Percentiles rank a stretch among this genome's conserved stretches.
Evolutionary conservation across 1,284 basidiomycete genomes (phyloP).

Genomic region (Papiliotrema laurentii): DNA sequence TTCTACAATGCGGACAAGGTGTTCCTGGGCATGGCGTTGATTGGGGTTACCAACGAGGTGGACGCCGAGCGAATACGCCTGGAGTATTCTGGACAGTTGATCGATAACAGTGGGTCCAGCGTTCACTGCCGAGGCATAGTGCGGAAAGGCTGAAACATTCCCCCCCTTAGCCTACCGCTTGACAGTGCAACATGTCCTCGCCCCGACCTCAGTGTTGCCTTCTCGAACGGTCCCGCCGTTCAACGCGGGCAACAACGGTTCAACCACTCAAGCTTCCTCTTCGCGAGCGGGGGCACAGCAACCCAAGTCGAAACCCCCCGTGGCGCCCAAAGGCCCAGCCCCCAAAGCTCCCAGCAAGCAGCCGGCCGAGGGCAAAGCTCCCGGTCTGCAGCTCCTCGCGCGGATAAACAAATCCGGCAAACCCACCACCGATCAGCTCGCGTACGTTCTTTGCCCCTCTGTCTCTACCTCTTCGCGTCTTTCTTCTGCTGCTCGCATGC

Average conservation of each 20-base stretch:
- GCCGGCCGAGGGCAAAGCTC: slow-evolving; percentile 16
- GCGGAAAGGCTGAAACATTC: neutral
- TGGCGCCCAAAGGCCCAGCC: slow-evolving; percentile 5
- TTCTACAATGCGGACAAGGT: slow-evolving; percentile 20
- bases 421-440: slow-evolving; percentile 25
- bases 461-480: too few species aligned
- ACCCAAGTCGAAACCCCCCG: neutral
- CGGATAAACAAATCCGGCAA: slow-evolving; percentile 28
- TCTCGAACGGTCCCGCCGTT: slow-evolving; percentile 6
- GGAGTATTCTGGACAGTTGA: slow-evolving; percentile 35
- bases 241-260: slow-evolving; percentile 7
- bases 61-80: slow-evolving; percentile 37
- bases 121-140: neutral
- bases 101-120: slow-evolving; percentile 38
- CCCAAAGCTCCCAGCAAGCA: slow-evolving; percentile 24
- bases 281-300: neutral
- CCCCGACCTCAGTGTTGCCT: slow-evolving; percentile 23
- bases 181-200: slow-evolving; percentile 38
- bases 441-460: slow-evolving; percentile 20
- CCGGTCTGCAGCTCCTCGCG: slow-evolving; percentile 31
- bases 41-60: slow-evolving; percentile 26
- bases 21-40: slow-evolving; percentile 34
- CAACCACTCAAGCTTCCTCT: slow-evolving; percentile 5
- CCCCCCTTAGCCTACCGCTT: slow-evolving; percentile 33
- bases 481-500: neutral